Percentiles rank a stretch among this genome's conserved stretches.
Evolutionary conservation across 345 rosid genomes (phyloP).

Genomic region (Heritiera fomes): DNA sequence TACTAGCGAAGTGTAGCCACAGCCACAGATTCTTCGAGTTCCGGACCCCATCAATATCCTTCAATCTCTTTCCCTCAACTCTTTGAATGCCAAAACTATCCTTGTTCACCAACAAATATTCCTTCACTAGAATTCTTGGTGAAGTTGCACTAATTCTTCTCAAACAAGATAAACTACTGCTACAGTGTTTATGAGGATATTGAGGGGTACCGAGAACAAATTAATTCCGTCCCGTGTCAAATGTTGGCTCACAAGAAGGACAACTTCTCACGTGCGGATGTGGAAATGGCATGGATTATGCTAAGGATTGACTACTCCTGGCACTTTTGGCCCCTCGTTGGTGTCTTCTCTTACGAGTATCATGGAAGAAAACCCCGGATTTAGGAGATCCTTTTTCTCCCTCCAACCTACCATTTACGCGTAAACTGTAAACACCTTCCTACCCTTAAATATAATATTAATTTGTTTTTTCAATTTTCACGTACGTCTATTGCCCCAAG

Average conservation of each 20-base stretch:
- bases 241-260: conserved; percentile 24
- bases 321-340: conserved; percentile 36
- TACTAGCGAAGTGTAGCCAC: conserved; percentile 30
- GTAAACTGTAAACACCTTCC: background rate
- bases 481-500: background rate
- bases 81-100: background rate
- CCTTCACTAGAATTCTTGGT: background rate
- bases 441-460: background rate
- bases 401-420: background rate
- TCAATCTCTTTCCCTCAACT: background rate
- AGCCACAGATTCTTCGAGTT: conserved; percentile 31
- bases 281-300: conserved; percentile 38
- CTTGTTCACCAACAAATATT: background rate
- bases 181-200: background rate
- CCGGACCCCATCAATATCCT: conserved; percentile 16
- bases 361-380: conserved; percentile 44
- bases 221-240: background rate
- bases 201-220: background rate
- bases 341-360: conserved; percentile 44
- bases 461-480: background rate
- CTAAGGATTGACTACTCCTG: conserved; percentile 37
- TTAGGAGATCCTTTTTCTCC: background rate
- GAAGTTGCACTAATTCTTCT: background rate
- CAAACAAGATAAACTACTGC: background rate
- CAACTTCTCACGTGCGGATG: conserved; percentile 30